These are phyloP conservation scores for Diaporthe sp. DNA, from an alignment of 2,329 filamentous ascomycete species.

Conservation along the genomic window DNA sequence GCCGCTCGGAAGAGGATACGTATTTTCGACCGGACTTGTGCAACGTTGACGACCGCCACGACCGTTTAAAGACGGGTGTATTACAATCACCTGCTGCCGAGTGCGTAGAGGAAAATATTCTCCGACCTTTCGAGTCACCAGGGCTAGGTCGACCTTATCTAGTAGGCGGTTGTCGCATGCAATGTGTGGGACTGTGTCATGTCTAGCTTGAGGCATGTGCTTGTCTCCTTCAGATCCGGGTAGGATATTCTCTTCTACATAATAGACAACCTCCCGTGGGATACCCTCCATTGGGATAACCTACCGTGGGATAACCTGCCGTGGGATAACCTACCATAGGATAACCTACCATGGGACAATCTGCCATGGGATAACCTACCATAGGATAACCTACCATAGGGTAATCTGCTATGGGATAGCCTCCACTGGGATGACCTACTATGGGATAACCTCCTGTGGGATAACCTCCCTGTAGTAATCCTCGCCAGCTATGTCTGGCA, in stretches of 20 bases:
- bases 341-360: neutral
- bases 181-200: conserved; percentile 23
- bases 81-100: neutral
- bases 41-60: conserved; percentile 4
- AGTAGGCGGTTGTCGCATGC: neutral
- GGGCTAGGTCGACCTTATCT: neutral
- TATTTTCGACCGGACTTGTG: conserved; percentile 41
- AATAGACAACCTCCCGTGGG: neutral
- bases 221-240: neutral
- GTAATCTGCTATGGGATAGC: neutral
- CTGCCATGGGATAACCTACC: neutral
- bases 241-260: neutral
- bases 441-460: neutral
- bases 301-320: neutral
- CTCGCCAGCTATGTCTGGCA: too few relatives aligned
- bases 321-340: neutral
- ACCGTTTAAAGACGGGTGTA: conserved; percentile 1
- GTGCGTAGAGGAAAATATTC: neutral
- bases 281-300: neutral
- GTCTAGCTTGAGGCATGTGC: conserved; percentile 18
- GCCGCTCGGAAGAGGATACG: conserved; percentile 33
- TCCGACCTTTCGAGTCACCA: neutral
- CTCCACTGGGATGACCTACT: too few relatives aligned
- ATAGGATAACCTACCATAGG: neutral
- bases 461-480: too few relatives aligned